phyloP scores from a whole-genome alignment of 805 yeast species.

The Komagataella populi region DNA sequence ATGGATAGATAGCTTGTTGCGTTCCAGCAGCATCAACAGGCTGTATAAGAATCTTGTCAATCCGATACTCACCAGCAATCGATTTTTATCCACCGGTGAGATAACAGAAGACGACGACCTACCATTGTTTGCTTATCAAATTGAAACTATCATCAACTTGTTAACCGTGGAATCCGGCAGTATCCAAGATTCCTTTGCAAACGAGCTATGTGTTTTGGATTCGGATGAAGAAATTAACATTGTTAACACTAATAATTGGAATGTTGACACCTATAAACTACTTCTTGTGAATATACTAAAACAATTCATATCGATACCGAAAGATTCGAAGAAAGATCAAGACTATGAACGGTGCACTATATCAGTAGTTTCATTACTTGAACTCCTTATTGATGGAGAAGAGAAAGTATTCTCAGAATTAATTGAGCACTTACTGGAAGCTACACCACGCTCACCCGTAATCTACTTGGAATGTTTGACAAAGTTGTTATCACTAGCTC shows the following conservation, averaged over 20 bases:
- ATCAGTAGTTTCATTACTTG: constrained; percentile 29
- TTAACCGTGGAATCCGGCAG: constrained; percentile 28
- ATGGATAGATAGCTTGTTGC: constrained; percentile 32
- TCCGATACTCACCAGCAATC: constrained; percentile 2
- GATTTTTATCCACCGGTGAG: constrained; percentile 14
- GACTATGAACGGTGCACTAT: constrained; percentile 23
- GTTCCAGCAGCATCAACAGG: constrained; percentile 44
- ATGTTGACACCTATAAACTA: constrained; percentile 48
- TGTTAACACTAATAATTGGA: constrained; percentile 29
- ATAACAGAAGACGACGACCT: constrained; percentile 42
- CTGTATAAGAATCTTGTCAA: constrained; percentile 35
- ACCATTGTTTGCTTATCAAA: constrained; percentile 46
- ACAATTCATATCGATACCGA: constrained; percentile 25
- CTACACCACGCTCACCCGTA: neutral
- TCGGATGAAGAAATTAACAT: constrained; percentile 26
- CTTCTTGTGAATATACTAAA: constrained; percentile 31
- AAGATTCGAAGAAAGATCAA: constrained; percentile 5
- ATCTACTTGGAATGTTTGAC: constrained; percentile 17
- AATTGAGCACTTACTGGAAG: neutral
- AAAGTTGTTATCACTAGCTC: constrained; percentile 22
- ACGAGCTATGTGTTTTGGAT: constrained; percentile 47
- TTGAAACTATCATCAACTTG: constrained; percentile 38
- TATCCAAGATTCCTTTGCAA: constrained; percentile 33
- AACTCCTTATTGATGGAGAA: constrained; percentile 37
- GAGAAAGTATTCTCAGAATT: constrained; percentile 34